These are phyloP conservation scores for Penicillium aurantiogriseum DNA, from an alignment of 2,329 filamentous ascomycete genomes.

Conservation along the genomic window DNA sequence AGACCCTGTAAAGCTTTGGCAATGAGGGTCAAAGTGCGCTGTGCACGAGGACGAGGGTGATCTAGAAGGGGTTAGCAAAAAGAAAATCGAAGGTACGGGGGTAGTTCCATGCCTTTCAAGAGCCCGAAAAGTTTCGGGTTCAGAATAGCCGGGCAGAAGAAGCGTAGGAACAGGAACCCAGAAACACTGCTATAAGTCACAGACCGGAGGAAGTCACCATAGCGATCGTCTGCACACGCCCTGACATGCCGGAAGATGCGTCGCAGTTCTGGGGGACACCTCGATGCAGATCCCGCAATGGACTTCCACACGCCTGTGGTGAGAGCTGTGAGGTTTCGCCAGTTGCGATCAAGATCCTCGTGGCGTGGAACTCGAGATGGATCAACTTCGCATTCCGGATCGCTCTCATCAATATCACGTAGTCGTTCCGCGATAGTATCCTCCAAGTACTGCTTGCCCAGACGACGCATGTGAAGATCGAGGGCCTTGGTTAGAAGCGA, in stretches of 20 bases:
- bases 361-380: constrained; percentile 68
- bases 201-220: constrained; percentile 85
- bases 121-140: constrained; percentile 93
- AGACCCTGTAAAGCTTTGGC: constrained; percentile 89
- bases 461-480: constrained; percentile 90
- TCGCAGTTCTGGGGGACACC: constrained; percentile 76
- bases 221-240: constrained; percentile 89
- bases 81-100: neutral
- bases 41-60: constrained; percentile 76
- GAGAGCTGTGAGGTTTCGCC: constrained; percentile 70
- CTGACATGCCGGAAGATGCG: constrained; percentile 87
- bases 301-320: constrained; percentile 84
- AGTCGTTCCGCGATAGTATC: constrained; percentile 84
- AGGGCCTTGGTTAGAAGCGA: constrained; percentile 89
- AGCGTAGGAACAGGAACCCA: constrained; percentile 88
- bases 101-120: constrained; percentile 57
- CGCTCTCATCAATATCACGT: constrained; percentile 81
- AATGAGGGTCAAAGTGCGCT: constrained; percentile 85
- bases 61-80: constrained; percentile 51
- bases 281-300: constrained; percentile 71
- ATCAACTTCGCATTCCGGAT: constrained; percentile 93
- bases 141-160: constrained; percentile 93
- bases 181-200: constrained; percentile 93
- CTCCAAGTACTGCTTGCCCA: constrained; percentile 90
- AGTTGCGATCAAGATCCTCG: constrained; percentile 79